These are phyloP conservation scores for Skeletonema grethae DNA, from an alignment of 108 stramenopile genomes.

Conservation along the genomic window DNA sequence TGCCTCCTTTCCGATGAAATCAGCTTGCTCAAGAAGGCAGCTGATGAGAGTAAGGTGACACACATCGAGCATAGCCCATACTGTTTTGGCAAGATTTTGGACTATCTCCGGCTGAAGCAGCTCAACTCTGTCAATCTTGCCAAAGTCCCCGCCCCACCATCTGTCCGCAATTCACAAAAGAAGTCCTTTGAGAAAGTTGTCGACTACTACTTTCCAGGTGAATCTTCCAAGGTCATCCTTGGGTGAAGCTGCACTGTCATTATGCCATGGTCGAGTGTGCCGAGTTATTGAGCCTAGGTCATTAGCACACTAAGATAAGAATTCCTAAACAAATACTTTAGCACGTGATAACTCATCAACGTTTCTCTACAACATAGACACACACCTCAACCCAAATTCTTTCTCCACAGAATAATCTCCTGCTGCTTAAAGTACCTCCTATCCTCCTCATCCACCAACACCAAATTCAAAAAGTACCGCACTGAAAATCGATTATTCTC, in stretches of 20 bases:
- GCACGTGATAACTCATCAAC: too few relatives aligned
- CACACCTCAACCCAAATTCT: constrained; percentile 71
- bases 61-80: not conserved
- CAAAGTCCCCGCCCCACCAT: not conserved
- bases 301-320: not conserved
- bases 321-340: not conserved
- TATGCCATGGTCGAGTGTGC: not conserved
- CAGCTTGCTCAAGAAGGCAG: not conserved
- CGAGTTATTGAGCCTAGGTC: not conserved
- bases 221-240: constrained; percentile 1
- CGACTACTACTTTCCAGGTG: not conserved
- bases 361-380: not conserved
- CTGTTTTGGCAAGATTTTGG: constrained; percentile 8
- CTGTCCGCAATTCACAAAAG: not conserved
- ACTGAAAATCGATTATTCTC: constrained; percentile 95
- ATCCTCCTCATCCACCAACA: constrained; percentile 99
- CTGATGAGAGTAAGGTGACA: not conserved
- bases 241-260: not conserved
- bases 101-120: not conserved
- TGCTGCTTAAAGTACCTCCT: constrained; percentile 99
- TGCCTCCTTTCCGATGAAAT: not conserved
- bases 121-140: not conserved
- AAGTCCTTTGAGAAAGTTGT: not conserved
- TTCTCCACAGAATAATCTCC: constrained; percentile 97
- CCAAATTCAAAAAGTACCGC: constrained; percentile 98